These are phyloP conservation scores for Kodamaea derodonti DNA, from an alignment of 1,139 yeast genomes.

Conservation along the genomic window DNA sequence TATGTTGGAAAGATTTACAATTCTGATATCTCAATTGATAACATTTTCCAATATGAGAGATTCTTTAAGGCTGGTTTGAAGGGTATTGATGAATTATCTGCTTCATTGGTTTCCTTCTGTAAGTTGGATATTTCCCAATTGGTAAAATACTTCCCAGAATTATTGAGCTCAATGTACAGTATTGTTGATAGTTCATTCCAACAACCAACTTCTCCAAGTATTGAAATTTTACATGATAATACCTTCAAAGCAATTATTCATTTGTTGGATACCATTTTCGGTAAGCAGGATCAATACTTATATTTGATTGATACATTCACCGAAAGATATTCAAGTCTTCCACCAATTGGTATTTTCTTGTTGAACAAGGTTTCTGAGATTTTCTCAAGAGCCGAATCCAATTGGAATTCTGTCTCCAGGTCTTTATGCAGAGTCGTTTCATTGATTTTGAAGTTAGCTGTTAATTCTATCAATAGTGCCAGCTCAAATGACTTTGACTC, in stretches of 20 bases:
- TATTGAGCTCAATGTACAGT: constrained; percentile 41
- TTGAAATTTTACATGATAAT: constrained; percentile 35
- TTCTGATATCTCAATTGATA: constrained; percentile 54
- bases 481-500: constrained; percentile 18
- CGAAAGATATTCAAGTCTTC: constrained; percentile 28
- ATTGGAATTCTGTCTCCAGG: constrained; percentile 63
- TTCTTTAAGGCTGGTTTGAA: constrained; percentile 39
- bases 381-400: constrained; percentile 47
- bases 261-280: constrained; percentile 59
- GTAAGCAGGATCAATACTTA: constrained; percentile 61
- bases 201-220: constrained; percentile 22
- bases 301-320: constrained; percentile 52
- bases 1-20: constrained; percentile 72
- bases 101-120: constrained; percentile 36
- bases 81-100: constrained; percentile 44
- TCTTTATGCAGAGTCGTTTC: constrained; percentile 59
- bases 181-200: constrained; percentile 31
- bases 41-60: constrained; percentile 54
- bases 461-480: constrained; percentile 22
- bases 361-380: constrained; percentile 43
- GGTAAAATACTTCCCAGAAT: constrained; percentile 53
- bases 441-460: constrained; percentile 43
- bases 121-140: constrained; percentile 45
- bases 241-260: constrained; percentile 56
- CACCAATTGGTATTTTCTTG: constrained; percentile 51